phyloP scores from a whole-genome alignment of 2,329 filamentous ascomycete species.

The Pseudogymnoascus sp. region DNA sequence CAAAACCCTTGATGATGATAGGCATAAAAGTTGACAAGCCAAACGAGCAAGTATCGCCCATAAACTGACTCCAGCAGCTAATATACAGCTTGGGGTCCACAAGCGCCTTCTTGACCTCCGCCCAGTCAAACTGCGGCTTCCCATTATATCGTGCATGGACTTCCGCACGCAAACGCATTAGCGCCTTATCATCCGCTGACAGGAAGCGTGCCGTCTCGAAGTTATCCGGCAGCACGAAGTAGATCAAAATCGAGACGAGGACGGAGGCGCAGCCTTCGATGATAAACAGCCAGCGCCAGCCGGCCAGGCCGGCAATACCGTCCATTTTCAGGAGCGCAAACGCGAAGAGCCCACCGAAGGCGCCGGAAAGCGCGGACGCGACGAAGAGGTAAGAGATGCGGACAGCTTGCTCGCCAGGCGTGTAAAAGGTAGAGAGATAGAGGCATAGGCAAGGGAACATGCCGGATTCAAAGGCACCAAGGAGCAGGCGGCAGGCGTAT shows the following conservation, averaged over 20 bases:
- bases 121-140: slow-evolving; percentile 42
- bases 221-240: slow-evolving; percentile 40
- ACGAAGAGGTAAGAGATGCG: slow-evolving; percentile 46
- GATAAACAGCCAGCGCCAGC: slow-evolving; percentile 44
- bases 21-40: slow-evolving; percentile 53
- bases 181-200: slow-evolving; percentile 37
- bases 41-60: slow-evolving; percentile 28
- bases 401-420: slow-evolving; percentile 44
- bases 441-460: slow-evolving; percentile 42
- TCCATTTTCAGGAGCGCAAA: slow-evolving; percentile 42
- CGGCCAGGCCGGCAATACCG: slow-evolving; percentile 34
- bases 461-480: slow-evolving; percentile 41
- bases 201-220: slow-evolving; percentile 41
- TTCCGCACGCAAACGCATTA: slow-evolving; percentile 41
- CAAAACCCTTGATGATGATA: slow-evolving; percentile 44
- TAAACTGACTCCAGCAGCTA: slow-evolving; percentile 27
- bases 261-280: slow-evolving; percentile 41
- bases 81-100: slow-evolving; percentile 45
- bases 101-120: slow-evolving; percentile 39
- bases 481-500: slow-evolving; percentile 37
- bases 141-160: slow-evolving; percentile 40
- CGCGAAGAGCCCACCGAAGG: slow-evolving; percentile 47
- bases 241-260: slow-evolving; percentile 35
- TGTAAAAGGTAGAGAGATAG: slow-evolving; percentile 48
- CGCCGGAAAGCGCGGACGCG: slow-evolving; percentile 41